Evolutionary conservation across 2,329 filamentous ascomycete species (phyloP).

Genomic region (Colletotrichum tofieldiae): DNA sequence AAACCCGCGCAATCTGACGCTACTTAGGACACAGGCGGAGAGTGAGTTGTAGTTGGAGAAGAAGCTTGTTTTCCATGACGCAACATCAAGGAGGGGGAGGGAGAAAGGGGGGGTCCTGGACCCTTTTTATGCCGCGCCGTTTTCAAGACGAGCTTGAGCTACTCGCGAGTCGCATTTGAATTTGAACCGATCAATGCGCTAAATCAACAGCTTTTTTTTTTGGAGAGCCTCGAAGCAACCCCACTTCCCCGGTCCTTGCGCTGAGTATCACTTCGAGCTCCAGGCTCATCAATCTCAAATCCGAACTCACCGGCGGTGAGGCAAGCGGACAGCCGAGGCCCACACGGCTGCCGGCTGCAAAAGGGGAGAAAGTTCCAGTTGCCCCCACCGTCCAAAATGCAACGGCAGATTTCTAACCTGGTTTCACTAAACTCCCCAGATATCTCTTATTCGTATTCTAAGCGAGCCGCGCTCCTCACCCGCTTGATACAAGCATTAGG

Average conservation of each 20-base stretch:
- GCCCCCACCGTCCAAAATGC: background rate
- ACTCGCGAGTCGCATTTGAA: background rate
- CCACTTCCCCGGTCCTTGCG: constrained; percentile 34
- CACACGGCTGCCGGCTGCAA: background rate
- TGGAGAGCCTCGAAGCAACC: background rate
- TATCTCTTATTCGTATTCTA: constrained; percentile 28
- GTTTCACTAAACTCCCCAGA: background rate
- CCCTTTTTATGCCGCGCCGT: constrained; percentile 25
- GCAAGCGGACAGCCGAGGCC: background rate
- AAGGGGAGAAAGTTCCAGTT: background rate
- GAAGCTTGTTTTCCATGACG: constrained; percentile 35
- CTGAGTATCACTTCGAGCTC: constrained; percentile 1
- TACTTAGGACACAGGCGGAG: background rate
- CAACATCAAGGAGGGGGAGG: constrained; percentile 15
- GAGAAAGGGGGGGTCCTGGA: background rate
- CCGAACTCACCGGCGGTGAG: constrained; percentile 3
- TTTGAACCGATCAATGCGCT: constrained; percentile 29
- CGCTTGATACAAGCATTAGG: background rate
- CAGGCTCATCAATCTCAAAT: background rate
- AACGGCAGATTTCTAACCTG: background rate
- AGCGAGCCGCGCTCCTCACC: background rate
- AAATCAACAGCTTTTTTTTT: background rate
- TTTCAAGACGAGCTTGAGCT: constrained; percentile 13
- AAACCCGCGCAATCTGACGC: background rate
- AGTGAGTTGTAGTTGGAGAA: constrained; percentile 2